Base-by-base conservation (phyloP, 2,329 filamentous ascomycete species). In the Fusarium sarcochroum region DNA sequence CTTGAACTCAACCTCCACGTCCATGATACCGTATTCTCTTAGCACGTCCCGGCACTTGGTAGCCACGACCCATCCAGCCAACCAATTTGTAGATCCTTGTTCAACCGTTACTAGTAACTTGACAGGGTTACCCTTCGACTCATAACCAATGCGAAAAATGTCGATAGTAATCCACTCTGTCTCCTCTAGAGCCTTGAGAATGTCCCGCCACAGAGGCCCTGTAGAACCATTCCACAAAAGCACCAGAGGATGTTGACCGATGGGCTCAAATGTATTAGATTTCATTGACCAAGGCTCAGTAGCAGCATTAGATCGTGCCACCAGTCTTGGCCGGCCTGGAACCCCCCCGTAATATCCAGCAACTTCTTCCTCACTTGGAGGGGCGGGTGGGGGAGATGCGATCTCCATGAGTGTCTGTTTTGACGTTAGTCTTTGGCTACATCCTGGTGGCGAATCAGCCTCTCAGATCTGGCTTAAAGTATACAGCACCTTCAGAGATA, bases 1-100 rank as follows among this genome's bases (percentile, higher is more conserved):
- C 23, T 59, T 47, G 14, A 48, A 14, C 5, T 59, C 56, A 3
- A 53, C 48, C 15, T 58, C 18, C 6, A 53, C 47, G 14, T 58
- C 41, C 1, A 45, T 10, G 2, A 58, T 40, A 15, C 17, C 40
- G 5, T 46, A 32, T 11, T 21, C n/a, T 32, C n/a, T 23, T 15
- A 53, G 18, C 11, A 58, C 45, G 2, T 35, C n/a, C 9, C 47
- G 47, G 42, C 55, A 58, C 27, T 13, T 18, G 7, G 46, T 27
- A 8, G 25, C 55, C 3, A 32, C 30, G 6, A 11, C 7, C 6
- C 17, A 5, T 9, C 55, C 55, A 14, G n/a, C 14, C 4, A 8
- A 18, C 48, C 48, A 58, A 7, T 21, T 14, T n/a, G 48, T 58
- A 8, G 55, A 42, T 3, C 15, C 10, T 7, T 40, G 47, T 8